Percentiles rank a stretch among this genome's conserved stretches.
These are phyloP conservation scores for Scleroderma citrinum DNA, from an alignment of 768 basidiomycete species.

Conservation along the genomic window DNA sequence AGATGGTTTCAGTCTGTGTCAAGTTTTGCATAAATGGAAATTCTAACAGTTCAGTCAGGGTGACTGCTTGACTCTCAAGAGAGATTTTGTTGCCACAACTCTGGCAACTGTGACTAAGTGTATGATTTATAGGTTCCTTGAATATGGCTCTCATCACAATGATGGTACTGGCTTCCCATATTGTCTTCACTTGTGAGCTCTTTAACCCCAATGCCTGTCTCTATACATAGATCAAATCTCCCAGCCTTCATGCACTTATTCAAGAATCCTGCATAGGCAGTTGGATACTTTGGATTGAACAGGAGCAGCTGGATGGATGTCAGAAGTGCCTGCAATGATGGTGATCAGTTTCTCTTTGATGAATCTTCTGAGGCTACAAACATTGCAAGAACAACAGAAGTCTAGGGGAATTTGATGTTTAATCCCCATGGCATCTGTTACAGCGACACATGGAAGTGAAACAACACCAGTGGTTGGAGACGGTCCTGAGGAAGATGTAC, in stretches of 20 bases:
- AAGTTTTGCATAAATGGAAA: not conserved
- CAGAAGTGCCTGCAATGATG: not conserved
- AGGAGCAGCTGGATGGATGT: not conserved
- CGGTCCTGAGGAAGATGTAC: not conserved
- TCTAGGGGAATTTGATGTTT: not conserved
- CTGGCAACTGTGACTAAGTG: not conserved
- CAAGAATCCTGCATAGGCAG: not conserved
- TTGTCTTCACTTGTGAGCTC: not conserved
- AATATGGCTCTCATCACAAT: not conserved
- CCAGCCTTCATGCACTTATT: not conserved
- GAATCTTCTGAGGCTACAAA: not conserved
- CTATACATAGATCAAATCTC: not conserved
- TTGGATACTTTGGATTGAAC: not conserved
- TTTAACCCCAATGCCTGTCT: not conserved
- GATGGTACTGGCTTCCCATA: not conserved
- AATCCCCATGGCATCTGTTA: not conserved
- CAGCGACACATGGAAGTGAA: not conserved
- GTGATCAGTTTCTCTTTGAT: not conserved
- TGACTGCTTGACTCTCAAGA: not conserved
- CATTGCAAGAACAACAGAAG: not conserved
- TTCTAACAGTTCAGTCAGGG: not conserved
- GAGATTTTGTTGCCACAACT: not conserved
- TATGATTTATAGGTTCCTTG: not conserved
- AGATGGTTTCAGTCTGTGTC: not conserved
- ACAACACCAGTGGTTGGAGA: not conserved